A percentile compares a stretch with the other conserved stretches of the same genome.
Evolutionary conservation across 192 early-diverging fungal genomes (phyloP).

Genomic region (Mortierella antarctica): DNA sequence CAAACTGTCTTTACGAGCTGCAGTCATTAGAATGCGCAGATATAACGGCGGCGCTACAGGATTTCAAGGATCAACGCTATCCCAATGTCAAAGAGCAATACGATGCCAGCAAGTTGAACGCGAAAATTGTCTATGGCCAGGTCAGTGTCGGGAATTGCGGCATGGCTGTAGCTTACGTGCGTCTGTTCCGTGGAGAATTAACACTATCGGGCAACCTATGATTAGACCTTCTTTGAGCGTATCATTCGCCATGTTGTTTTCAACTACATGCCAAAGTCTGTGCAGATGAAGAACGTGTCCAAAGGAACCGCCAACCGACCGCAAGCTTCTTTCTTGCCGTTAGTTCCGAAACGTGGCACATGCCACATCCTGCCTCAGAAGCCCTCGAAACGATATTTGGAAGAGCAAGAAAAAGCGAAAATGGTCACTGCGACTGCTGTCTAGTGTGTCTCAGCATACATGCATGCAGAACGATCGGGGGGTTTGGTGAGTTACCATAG

Average conservation of each 20-base stretch:
- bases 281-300: background rate
- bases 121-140: conserved; percentile 10
- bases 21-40: background rate
- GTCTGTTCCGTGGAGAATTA: no score
- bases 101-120: conserved; percentile 1
- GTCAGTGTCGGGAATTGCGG: background rate
- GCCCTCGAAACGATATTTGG: conserved; percentile 11
- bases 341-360: conserved; percentile 7
- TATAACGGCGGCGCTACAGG: conserved; percentile 4
- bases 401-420: background rate
- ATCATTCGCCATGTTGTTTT: conserved; percentile 9
- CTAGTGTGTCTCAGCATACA: no score
- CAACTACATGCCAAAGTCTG: conserved; percentile 18
- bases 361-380: background rate
- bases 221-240: conserved; percentile 6
- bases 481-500: no score
- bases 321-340: conserved; percentile 17
- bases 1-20: conserved; percentile 18
- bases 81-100: conserved; percentile 4
- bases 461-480: no score
- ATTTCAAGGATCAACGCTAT: conserved; percentile 11
- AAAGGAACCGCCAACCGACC: conserved; percentile 8
- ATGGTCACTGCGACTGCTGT: no score
- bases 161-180: no score
- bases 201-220: background rate